phyloP scores from a whole-genome alignment of 176 grass and related monocot genomes.

The Musa troglodytarum region DNA sequence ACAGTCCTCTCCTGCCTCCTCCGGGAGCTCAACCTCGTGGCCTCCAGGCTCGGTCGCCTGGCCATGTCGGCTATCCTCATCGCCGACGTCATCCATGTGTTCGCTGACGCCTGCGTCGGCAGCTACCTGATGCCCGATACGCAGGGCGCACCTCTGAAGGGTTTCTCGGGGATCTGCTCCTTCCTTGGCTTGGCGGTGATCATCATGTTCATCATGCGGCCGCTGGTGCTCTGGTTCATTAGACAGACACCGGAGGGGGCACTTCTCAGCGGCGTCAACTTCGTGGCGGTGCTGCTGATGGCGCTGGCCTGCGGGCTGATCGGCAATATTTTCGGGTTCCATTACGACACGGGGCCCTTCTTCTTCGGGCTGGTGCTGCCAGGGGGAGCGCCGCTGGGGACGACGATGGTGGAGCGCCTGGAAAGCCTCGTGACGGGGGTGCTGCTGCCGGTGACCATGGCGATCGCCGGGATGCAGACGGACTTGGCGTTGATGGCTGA shows the following conservation, averaged over 20 bases:
- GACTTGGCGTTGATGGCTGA: constrained; percentile 32
- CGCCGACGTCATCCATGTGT: neutral
- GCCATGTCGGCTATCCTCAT: constrained; percentile 25
- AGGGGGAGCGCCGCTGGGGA: constrained; percentile 68
- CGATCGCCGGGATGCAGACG: constrained; percentile 47
- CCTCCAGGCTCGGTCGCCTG: constrained; percentile 25
- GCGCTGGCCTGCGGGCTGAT: constrained; percentile 32
- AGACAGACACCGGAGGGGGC: constrained; percentile 49
- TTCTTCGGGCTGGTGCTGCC: constrained; percentile 75
- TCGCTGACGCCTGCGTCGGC: neutral
- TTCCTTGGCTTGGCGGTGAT: constrained; percentile 32
- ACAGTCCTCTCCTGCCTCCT: constrained; percentile 22
- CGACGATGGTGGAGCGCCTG: constrained; percentile 63
- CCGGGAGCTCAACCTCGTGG: constrained; percentile 26
- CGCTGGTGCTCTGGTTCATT: constrained; percentile 40
- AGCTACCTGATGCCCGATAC: constrained; percentile 8
- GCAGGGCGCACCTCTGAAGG: neutral
- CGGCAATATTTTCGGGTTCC: constrained; percentile 40
- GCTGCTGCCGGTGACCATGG: constrained; percentile 58
- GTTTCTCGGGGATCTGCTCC: neutral
- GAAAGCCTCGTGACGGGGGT: constrained; percentile 53
- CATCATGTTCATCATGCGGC: constrained; percentile 42
- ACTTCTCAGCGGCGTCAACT: constrained; percentile 48
- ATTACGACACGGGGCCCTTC: constrained; percentile 20
- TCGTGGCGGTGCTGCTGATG: constrained; percentile 43